A percentile compares a stretch with the other conserved stretches of the same genome.
These are phyloP conservation scores for Rhizophagus clarus DNA, from an alignment of 192 early-diverging fungal genomes.

Conservation along the genomic window DNA sequence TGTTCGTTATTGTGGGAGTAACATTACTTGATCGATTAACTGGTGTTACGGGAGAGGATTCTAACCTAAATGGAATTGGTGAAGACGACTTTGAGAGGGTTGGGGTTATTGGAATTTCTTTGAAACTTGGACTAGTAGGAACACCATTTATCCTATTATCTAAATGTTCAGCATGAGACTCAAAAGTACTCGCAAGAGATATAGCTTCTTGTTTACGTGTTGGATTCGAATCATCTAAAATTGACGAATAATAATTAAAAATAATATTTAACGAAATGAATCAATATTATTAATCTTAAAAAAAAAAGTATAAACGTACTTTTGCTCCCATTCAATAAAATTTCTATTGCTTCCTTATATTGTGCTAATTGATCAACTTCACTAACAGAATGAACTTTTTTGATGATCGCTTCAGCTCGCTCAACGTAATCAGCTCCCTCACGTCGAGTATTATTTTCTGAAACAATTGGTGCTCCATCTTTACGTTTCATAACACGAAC, in stretches of 20 bases:
- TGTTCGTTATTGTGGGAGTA: not conserved
- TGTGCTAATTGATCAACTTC: constrained; percentile 39
- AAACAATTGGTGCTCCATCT: not conserved
- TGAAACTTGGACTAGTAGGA: not conserved
- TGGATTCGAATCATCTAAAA: constrained; percentile 57
- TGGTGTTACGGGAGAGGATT: not conserved
- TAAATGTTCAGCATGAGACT: constrained; percentile 57
- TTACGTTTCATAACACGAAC: constrained; percentile 73
- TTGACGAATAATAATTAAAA: not conserved
- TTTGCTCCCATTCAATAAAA: constrained; percentile 66
- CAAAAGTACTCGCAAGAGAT: constrained; percentile 45
- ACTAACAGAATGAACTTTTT: not conserved
- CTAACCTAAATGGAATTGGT: not conserved
- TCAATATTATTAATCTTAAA: not conserved
- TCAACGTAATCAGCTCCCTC: constrained; percentile 18
- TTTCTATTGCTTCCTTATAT: constrained; percentile 64
- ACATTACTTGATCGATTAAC: not conserved
- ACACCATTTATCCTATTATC: constrained; percentile 28
- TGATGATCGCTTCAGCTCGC: constrained; percentile 27
- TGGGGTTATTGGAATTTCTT: constrained; percentile 25
- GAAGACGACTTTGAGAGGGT: not conserved
- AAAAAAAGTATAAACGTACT: constrained; percentile 41
- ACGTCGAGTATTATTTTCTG: not conserved
- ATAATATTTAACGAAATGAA: no score
- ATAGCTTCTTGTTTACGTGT: constrained; percentile 53